A percentile compares a stretch with the other conserved stretches of the same genome.
Evolutionary conservation across 768 basidiomycete genomes (phyloP).

Genomic region (Thelephora ganbajun): DNA sequence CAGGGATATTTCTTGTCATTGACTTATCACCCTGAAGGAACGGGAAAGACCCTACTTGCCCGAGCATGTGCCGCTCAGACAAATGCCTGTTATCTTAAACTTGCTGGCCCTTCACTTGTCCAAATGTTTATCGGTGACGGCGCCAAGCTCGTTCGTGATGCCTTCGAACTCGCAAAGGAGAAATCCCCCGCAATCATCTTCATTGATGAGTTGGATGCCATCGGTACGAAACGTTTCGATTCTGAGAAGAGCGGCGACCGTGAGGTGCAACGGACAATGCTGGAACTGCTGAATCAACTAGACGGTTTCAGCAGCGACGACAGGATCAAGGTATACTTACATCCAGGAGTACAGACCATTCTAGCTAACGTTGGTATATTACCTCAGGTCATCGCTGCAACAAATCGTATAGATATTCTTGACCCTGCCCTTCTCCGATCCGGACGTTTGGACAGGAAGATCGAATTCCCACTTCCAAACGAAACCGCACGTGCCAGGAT

Average conservation of each 20-base stretch:
- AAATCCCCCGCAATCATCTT: conserved; percentile 99
- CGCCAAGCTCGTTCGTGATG: conserved; percentile 96
- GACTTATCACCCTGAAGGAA: conserved; percentile 32
- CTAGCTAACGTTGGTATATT: conserved; percentile 2
- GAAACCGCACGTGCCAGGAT: conserved; percentile 95
- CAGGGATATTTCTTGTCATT: neutral
- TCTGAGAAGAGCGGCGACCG: conserved; percentile 98
- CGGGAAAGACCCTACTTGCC: conserved; percentile 94
- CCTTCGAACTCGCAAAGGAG: conserved; percentile 95
- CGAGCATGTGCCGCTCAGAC: conserved; percentile 97
- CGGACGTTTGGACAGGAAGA: conserved; percentile 94
- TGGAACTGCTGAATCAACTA: conserved; percentile 28
- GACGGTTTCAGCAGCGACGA: conserved; percentile 97
- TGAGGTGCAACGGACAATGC: conserved; percentile 70
- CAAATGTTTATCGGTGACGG: conserved; percentile 99
- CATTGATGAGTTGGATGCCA: conserved; percentile 97
- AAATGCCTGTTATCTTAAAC: conserved; percentile 94
- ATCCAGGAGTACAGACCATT: neutral
- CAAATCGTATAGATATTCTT: conserved; percentile 96
- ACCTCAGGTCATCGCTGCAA: conserved; percentile 87
- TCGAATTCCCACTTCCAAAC: conserved; percentile 95
- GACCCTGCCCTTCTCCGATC: conserved; percentile 98
- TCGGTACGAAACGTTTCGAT: conserved; percentile 97
- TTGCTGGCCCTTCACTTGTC: conserved; percentile 93
- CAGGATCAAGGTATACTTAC: conserved; percentile 74